A percentile compares a stretch with the other conserved stretches of the same genome.
phyloP scores from a whole-genome alignment of 2,329 filamentous ascomycete genomes.

The Apiospora sp. region DNA sequence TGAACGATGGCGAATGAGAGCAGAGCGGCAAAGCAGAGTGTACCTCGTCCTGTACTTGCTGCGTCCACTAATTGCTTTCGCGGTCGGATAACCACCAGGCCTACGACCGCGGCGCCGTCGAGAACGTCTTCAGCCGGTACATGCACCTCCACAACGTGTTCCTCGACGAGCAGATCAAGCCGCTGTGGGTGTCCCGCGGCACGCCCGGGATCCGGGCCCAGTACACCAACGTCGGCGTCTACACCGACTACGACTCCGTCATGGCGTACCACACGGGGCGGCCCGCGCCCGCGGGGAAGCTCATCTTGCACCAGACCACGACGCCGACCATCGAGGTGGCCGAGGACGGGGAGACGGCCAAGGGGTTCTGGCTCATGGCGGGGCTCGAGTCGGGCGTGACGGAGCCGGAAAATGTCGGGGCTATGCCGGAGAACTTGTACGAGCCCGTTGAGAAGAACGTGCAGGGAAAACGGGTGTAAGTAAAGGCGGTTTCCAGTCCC shows the following conservation, averaged over 20 bases:
- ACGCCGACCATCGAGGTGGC: conserved; percentile 6
- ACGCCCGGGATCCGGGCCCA: conserved; percentile 12
- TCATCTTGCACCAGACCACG: conserved; percentile 3
- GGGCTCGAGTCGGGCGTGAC: conserved; percentile 1
- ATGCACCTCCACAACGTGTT: conserved; percentile 17
- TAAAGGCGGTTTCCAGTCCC: too few relatives aligned
- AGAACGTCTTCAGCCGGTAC: conserved; percentile 22
- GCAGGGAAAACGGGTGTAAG: conserved; percentile 13
- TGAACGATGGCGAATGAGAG: too few relatives aligned
- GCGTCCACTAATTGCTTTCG: too few relatives aligned
- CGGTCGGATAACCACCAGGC: too few relatives aligned
- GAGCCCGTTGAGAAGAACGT: conserved; percentile 12
- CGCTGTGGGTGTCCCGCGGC: not conserved
- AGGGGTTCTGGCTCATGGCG: conserved; percentile 9
- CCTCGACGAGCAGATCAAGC: conserved; percentile 15
- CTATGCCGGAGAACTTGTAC: not conserved
- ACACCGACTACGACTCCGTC: conserved; percentile 18
- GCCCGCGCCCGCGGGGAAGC: not conserved
- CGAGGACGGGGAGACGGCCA: not conserved
- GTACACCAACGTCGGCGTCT: conserved; percentile 17
- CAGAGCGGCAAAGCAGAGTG: too few relatives aligned
- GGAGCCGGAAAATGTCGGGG: not conserved
- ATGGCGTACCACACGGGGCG: conserved; percentile 20
- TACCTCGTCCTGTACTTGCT: too few relatives aligned
- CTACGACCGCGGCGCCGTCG: conserved; percentile 6